Conservation (phyloP, 192 early-diverging fungal genomes). For the Lobosporangium transversale region DNA sequence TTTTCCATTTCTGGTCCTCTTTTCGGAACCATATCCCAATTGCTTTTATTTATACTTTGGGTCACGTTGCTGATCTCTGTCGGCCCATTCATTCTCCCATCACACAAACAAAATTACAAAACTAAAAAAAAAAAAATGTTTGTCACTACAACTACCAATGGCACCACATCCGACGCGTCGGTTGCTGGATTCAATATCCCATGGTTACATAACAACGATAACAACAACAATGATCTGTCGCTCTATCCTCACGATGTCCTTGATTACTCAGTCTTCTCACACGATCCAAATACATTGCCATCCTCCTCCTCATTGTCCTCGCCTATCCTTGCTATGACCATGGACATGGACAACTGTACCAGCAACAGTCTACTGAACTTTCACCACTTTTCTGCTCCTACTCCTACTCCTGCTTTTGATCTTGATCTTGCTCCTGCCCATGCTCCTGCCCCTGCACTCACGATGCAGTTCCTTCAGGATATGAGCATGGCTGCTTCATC, state of each 20-base stretch:
- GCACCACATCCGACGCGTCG: background rate
- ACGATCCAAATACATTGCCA: background rate
- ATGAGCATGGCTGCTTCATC: too few species aligned
- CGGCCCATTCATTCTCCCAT: background rate
- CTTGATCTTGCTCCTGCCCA: too few species aligned
- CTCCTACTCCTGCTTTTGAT: too few species aligned
- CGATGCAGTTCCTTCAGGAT: too few species aligned
- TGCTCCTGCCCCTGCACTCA: too few species aligned
- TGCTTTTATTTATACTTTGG: background rate
- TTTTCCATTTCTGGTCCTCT: background rate
- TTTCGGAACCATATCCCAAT: background rate
- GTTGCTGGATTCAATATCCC: background rate
- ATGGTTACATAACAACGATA: constrained; percentile 16
- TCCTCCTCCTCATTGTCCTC: background rate
- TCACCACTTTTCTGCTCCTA: too few species aligned
- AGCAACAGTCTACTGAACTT: background rate
- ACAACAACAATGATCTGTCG: constrained; percentile 10
- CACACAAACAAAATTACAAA: background rate
- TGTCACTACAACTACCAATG: background rate
- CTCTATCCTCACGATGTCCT: constrained; percentile 23
- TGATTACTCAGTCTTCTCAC: background rate
- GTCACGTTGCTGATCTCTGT: constrained; percentile 10
- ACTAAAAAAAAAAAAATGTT: constrained; percentile 9
- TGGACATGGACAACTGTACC: background rate
- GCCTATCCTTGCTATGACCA: background rate